These are phyloP conservation scores for Pseudoturritis turrita DNA, from an alignment of 345 rosid species.

Conservation along the genomic window DNA sequence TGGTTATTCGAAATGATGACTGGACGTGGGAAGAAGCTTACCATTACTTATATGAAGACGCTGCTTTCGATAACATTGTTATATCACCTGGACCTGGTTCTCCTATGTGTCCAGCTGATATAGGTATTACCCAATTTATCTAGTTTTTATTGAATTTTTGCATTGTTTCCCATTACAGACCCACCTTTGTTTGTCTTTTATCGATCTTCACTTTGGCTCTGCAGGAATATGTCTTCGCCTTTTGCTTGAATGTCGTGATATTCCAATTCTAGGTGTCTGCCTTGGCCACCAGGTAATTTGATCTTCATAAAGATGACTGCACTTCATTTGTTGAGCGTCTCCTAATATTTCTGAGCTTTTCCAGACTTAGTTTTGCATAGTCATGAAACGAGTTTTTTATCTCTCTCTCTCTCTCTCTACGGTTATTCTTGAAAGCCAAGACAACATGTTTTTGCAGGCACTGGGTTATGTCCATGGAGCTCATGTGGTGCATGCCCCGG, in stretches of 20 bases:
- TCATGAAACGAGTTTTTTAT: not conserved
- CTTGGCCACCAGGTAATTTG: slow-evolving; percentile 88
- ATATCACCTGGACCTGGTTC: slow-evolving; percentile 99
- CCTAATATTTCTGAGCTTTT: not conserved
- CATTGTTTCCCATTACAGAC: not conserved
- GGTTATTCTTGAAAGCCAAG: not conserved
- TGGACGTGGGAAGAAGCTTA: slow-evolving; percentile 74
- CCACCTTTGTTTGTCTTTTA: slow-evolving; percentile 18
- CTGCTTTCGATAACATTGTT: slow-evolving; percentile 79
- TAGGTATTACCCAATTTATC: slow-evolving; percentile 48
- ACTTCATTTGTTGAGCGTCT: not conserved
- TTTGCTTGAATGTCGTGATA: slow-evolving; percentile 74
- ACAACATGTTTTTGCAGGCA: slow-evolving; percentile 49
- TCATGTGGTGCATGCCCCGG: slow-evolving; percentile 74
- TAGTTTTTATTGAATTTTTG: not conserved
- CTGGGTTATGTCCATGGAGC: slow-evolving; percentile 92
- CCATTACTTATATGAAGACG: slow-evolving; percentile 55
- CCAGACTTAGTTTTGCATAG: not conserved
- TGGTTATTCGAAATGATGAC: slow-evolving; percentile 78
- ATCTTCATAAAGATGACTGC: not conserved
- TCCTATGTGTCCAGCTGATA: slow-evolving; percentile 71
- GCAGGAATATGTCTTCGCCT: slow-evolving; percentile 85
- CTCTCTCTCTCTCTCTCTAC: slow-evolving; percentile 4
- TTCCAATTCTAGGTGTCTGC: slow-evolving; percentile 90
- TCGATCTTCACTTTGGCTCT: slow-evolving; percentile 29